Evolutionary conservation across 306 rosid species (phyloP).

Genomic region (Pyrus communis): DNA sequence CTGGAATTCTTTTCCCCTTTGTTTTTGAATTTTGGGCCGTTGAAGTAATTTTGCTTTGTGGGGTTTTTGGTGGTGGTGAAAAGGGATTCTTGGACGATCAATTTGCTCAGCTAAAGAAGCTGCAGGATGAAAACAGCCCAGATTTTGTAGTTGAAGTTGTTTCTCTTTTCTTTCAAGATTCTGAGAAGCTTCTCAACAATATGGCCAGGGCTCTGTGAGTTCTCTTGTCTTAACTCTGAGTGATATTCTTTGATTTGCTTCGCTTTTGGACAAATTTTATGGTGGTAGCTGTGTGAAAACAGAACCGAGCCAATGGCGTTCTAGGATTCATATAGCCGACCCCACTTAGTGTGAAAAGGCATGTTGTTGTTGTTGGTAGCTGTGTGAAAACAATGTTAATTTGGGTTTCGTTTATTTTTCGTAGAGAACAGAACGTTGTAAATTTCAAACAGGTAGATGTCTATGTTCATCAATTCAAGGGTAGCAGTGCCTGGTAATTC

Average conservation of each 20-base stretch:
- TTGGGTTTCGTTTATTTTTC: slow-evolving; percentile 6
- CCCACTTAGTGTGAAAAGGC: too few species aligned
- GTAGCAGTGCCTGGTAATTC: slow-evolving; percentile 71
- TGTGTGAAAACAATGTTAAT: slow-evolving; percentile 1
- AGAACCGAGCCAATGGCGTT: neutral
- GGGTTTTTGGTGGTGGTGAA: slow-evolving; percentile 5
- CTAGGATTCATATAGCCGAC: too few species aligned
- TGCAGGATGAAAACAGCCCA: slow-evolving; percentile 66
- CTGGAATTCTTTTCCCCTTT: neutral
- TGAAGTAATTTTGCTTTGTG: neutral
- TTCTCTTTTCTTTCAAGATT: slow-evolving; percentile 65
- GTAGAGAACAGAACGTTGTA: slow-evolving; percentile 48
- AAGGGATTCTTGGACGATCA: slow-evolving; percentile 73
- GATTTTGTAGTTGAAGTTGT: slow-evolving; percentile 75
- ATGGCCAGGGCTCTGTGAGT: slow-evolving; percentile 59
- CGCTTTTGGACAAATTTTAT: neutral
- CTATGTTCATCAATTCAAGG: slow-evolving; percentile 69
- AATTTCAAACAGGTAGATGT: slow-evolving; percentile 71
- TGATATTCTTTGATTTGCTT: neutral
- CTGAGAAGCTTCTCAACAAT: slow-evolving; percentile 51
- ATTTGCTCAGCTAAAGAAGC: slow-evolving; percentile 60
- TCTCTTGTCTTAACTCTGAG: neutral
- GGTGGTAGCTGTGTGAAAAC: neutral
- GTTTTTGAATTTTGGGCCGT: neutral
- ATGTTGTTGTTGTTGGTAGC: neutral